phyloP scores from a whole-genome alignment of 805 yeast species.

The Lachancea dasiensis region DNA sequence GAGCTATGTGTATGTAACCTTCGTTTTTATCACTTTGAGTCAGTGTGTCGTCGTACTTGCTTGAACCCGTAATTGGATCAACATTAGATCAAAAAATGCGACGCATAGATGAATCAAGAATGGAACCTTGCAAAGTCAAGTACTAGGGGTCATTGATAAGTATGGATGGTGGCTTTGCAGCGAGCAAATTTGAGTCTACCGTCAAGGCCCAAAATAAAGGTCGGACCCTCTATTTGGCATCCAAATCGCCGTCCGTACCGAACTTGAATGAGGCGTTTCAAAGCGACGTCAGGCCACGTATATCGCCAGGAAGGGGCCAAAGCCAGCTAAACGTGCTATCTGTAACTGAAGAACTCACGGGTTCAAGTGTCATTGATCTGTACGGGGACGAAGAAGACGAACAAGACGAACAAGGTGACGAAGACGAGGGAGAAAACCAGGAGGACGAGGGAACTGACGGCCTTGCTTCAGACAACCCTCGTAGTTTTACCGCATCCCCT shows the following conservation, averaged over 20 bases:
- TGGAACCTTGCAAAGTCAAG: too few species aligned
- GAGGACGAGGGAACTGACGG: conserved; percentile 1
- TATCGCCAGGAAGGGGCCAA: conserved; percentile 4
- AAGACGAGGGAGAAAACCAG: conserved; percentile 1
- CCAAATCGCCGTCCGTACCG: conserved; percentile 11
- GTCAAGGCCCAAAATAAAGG: not conserved
- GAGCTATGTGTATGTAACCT: too few species aligned
- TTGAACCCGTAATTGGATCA: too few species aligned
- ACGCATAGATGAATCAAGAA: too few species aligned
- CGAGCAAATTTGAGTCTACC: not conserved
- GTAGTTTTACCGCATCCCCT: not conserved
- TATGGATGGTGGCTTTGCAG: not conserved
- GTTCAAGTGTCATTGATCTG: conserved; percentile 10
- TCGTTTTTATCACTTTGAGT: too few species aligned
- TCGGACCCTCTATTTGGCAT: conserved; percentile 2
- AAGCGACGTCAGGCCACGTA: not conserved
- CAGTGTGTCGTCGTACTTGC: too few species aligned
- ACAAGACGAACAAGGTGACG: conserved; percentile 2
- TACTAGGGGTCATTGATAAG: too few species aligned
- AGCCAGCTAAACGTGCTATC: not conserved
- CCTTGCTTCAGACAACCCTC: conserved; percentile 1
- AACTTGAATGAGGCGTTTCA: conserved; percentile 7
- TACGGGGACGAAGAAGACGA: conserved; percentile 7
- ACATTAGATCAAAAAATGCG: too few species aligned
- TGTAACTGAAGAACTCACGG: conserved; percentile 7